phyloP scores from a whole-genome alignment of 768 basidiomycete species.

The Holtermanniella nyarrowii region DNA sequence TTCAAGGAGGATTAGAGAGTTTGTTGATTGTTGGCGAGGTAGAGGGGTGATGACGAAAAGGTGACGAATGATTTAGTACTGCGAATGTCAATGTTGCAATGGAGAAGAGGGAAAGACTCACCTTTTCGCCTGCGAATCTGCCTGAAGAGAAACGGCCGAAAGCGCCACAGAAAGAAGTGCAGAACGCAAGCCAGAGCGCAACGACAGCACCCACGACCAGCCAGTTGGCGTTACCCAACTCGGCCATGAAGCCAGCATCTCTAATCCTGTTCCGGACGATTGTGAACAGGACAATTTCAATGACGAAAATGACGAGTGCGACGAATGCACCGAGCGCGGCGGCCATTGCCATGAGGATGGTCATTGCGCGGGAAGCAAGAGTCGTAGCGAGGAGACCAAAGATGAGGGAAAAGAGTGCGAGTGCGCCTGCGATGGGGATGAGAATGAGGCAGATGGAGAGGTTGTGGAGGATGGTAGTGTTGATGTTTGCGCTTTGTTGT shows the following conservation, averaged over 20 bases:
- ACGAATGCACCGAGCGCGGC: slow-evolving; percentile 57
- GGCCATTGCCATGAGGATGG: slow-evolving; percentile 64
- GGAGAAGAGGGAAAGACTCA: no score
- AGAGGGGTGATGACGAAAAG: no score
- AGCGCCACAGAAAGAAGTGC: slow-evolving; percentile 55
- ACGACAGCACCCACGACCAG: slow-evolving; percentile 63
- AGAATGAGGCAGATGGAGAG: slow-evolving; percentile 66
- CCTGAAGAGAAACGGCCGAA: slow-evolving; percentile 51
- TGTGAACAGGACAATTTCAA: slow-evolving; percentile 73
- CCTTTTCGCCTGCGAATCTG: slow-evolving; percentile 37
- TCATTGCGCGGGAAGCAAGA: slow-evolving; percentile 57
- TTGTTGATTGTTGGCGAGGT: no score
- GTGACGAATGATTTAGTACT: no score
- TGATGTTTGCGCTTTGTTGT: slow-evolving; percentile 45
- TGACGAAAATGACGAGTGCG: slow-evolving; percentile 59
- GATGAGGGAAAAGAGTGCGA: slow-evolving; percentile 30
- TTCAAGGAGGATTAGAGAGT: no score
- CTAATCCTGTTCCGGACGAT: slow-evolving; percentile 55
- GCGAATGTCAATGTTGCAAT: no score
- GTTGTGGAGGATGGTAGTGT: slow-evolving; percentile 53
- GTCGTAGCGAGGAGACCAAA: slow-evolving; percentile 49
- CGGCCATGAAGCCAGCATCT: slow-evolving; percentile 35
- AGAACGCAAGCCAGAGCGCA: slow-evolving; percentile 58
- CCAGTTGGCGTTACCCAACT: slow-evolving; percentile 68
- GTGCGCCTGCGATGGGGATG: slow-evolving; percentile 57